Evolutionary conservation across 495 filamentous ascomycete genomes (phyloP).

Genomic region (Talaromyces proteolyticus): DNA sequence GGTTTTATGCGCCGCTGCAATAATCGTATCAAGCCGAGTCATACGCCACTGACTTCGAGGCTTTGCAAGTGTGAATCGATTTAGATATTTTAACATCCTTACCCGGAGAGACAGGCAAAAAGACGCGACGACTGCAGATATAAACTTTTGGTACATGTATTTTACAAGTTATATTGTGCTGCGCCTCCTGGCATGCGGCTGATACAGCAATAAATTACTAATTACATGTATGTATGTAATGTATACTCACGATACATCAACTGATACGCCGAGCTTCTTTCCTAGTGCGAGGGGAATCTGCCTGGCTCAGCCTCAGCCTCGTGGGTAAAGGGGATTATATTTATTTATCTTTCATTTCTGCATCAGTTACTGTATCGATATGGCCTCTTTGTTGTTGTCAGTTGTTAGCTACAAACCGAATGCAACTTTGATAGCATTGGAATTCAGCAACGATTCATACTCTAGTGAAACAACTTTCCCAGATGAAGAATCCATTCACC

Average conservation of each 20-base stretch:
- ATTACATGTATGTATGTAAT: background rate
- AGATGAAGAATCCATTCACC: slow-evolving; percentile 7
- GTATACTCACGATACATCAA: background rate
- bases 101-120: too few relatives aligned
- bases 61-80: too few relatives aligned
- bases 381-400: background rate
- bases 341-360: background rate
- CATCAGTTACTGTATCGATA: background rate
- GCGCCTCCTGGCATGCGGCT: background rate
- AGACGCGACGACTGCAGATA: too few relatives aligned
- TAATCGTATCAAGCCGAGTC: too few relatives aligned
- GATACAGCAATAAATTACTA: background rate
- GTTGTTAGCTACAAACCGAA: background rate
- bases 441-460: too few relatives aligned
- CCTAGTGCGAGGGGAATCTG: background rate
- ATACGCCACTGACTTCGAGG: too few relatives aligned
- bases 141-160: too few relatives aligned
- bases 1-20: too few relatives aligned
- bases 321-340: background rate
- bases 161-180: too few relatives aligned
- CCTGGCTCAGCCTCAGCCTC: slow-evolving; percentile 7
- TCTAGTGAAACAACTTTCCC: too few relatives aligned
- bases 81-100: too few relatives aligned
- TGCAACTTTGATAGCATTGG: too few relatives aligned
- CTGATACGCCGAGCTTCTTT: background rate